Evolutionary conservation across 179 eudicot genomes (phyloP), one percentile per base, ranked within the genome.

Genomic region (Monotropa hypopitys): DNA sequence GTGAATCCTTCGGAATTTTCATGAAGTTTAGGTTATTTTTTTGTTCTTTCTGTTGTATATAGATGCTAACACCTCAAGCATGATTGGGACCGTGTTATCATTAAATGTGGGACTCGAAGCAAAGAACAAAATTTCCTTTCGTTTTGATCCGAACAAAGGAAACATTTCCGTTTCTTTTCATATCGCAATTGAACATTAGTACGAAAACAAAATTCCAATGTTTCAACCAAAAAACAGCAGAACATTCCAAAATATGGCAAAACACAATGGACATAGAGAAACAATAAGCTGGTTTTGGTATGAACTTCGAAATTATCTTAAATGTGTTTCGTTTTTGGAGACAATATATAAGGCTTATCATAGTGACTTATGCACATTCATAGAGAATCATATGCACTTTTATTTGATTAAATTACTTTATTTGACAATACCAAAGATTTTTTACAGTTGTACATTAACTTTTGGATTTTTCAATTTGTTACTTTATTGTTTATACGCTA

Each of bases 1-100:
- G 51, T 46, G 62, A 53, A 30, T 13, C 30, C 67, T 47, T 57
- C 59, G 40, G 74, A 61, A 65, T 76, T 12, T 72, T 73, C 57
- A 70, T 59, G 59, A 54, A 30, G 40, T 70, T 54, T 1, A 12
- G 18, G 18, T 67, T 67, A 21, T 45, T 59, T 51, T 46, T 59
- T 20, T 47, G 18, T 30, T 67, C 50, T 28, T n/a, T 9, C 46
- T 67, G 11, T 46, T 45, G 32, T 74, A 45, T 26, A 49, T 46
- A 2, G 53, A 46, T 30, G 8, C 46, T 10, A 57, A 63, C 33
- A 12, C 26, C 4, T 33, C 30, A 42, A 42, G 72, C 47, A 21
- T 43, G 32, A 63, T 4, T 40, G 28, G 18, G 5, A 20, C 30
- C 10, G 3, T 47, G 10, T 26, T 43, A 11, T 11, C 15, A 20